Percentiles rank a stretch among this genome's conserved stretches.
Conservation (phyloP, 2,329 filamentous ascomycete genomes). For the Hypomyces rosellus region DNA sequence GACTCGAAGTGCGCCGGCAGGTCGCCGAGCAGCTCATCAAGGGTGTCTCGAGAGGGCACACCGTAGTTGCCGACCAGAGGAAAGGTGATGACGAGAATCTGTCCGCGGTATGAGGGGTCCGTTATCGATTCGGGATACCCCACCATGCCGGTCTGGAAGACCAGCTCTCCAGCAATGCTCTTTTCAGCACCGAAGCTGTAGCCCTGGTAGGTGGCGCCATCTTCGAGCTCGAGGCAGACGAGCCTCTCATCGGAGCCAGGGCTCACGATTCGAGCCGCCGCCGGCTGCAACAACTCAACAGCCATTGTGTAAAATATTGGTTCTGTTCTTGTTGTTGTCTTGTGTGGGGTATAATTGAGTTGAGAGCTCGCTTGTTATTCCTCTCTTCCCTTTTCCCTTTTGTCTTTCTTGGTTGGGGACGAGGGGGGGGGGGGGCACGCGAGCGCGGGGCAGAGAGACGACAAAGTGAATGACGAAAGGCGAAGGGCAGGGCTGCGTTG, state of each 20-base stretch:
- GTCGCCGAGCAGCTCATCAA: conserved; percentile 78
- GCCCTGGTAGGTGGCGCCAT: conserved; percentile 86
- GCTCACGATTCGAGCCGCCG: conserved; percentile 53
- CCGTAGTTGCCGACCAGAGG: conserved; percentile 96
- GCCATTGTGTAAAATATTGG: conserved; percentile 22
- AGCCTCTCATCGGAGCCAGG: conserved; percentile 49
- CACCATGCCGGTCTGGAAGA: conserved; percentile 99
- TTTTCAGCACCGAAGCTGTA: conserved; percentile 95
- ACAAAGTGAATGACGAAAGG: conserved; percentile 15
- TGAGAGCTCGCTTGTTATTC: not conserved
- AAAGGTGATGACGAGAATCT: conserved; percentile 95
- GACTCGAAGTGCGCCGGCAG: conserved; percentile 93
- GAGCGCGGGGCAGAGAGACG: conserved; percentile 24
- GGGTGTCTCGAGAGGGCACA: conserved; percentile 77
- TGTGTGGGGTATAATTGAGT: not conserved
- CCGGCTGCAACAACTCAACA: conserved; percentile 41
- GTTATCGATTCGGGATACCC: conserved; percentile 94
- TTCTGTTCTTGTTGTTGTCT: not conserved
- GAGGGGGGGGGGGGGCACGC: conserved; percentile 9
- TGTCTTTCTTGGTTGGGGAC: not conserved
- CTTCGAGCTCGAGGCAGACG: conserved; percentile 85
- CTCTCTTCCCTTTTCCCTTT: conserved; percentile 4
- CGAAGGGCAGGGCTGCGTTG: conserved; percentile 17
- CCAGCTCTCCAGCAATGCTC: conserved; percentile 91
- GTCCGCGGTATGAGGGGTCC: conserved; percentile 80